phyloP scores from a whole-genome alignment of 176 grass and related monocot genomes.

The Musa acuminata region DNA sequence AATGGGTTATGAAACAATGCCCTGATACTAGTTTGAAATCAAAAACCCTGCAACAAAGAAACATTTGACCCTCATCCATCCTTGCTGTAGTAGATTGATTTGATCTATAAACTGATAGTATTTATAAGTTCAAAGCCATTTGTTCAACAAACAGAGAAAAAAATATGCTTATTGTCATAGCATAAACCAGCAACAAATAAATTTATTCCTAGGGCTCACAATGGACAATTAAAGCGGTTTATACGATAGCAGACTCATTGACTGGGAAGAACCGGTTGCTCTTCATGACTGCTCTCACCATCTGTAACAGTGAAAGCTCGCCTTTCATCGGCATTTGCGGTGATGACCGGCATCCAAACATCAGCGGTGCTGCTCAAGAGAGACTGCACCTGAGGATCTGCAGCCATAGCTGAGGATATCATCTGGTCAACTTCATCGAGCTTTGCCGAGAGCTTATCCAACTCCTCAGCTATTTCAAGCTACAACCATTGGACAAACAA shows the following conservation, averaged over 20 bases:
- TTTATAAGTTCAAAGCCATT: too few species aligned
- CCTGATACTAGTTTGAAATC: too few species aligned
- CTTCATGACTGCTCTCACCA: conserved; percentile 29
- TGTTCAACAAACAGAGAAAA: too few species aligned
- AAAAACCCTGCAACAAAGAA: too few species aligned
- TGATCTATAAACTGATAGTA: too few species aligned
- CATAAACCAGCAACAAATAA: neutral
- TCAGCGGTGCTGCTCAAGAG: conserved; percentile 77
- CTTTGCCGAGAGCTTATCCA: conserved; percentile 67
- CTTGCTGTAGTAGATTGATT: too few species aligned
- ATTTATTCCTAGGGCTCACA: neutral
- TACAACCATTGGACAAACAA: conserved; percentile 8
- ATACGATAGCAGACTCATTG: neutral
- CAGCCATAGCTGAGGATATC: conserved; percentile 79
- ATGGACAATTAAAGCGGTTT: neutral
- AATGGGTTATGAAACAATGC: too few species aligned
- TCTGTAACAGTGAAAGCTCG: conserved; percentile 36
- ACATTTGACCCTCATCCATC: too few species aligned
- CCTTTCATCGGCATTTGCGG: conserved; percentile 64
- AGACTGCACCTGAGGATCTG: conserved; percentile 71
- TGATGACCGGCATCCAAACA: conserved; percentile 93
- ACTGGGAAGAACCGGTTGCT: conserved; percentile 21
- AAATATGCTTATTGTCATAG: neutral
- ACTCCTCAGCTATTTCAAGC: conserved; percentile 78
- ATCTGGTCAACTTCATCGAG: conserved; percentile 89